These are phyloP conservation scores for Nakazawaea anatomiae DNA, from an alignment of 805 yeast genomes.

Conservation along the genomic window DNA sequence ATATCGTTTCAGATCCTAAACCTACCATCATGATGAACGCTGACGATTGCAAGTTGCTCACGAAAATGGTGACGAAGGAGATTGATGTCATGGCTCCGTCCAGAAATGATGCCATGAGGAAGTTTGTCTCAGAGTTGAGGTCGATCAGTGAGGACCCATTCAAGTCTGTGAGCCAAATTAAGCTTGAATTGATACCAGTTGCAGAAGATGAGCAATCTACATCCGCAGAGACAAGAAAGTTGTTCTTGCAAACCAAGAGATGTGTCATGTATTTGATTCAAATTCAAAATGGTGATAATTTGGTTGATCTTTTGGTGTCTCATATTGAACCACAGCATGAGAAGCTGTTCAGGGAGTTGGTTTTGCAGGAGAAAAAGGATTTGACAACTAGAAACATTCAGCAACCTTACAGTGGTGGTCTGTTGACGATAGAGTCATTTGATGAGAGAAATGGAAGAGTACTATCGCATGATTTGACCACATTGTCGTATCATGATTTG, in stretches of 20 bases:
- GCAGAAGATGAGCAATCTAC: conserved; percentile 38
- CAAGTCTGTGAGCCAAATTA: not conserved
- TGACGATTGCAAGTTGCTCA: conserved; percentile 38
- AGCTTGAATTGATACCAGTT: conserved; percentile 23
- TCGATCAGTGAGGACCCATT: conserved; percentile 2
- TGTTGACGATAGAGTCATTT: not conserved
- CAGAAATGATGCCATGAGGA: conserved; percentile 38
- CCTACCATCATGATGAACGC: conserved; percentile 39
- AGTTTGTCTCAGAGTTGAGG: conserved; percentile 10
- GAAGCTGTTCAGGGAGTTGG: conserved; percentile 47
- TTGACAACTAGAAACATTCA: conserved; percentile 25
- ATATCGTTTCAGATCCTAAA: conserved; percentile 44
- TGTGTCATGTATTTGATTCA: conserved; percentile 77
- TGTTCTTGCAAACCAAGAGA: conserved; percentile 74
- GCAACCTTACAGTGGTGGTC: conserved; percentile 10
- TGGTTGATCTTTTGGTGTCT: conserved; percentile 62
- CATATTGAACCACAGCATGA: conserved; percentile 72
- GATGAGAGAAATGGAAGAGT: not conserved
- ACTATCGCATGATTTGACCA: conserved; percentile 36
- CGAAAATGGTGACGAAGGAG: conserved; percentile 35
- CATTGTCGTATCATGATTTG: conserved; percentile 60
- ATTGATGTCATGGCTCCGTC: conserved; percentile 38
- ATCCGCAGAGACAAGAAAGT: conserved; percentile 52
- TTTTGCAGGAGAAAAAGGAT: conserved; percentile 38
- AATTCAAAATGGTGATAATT: conserved; percentile 66